Evolutionary conservation across 2,329 filamentous ascomycete species (phyloP), one percentile per base, ranked within the genome.

Genomic region (Aspergillus unguis): DNA sequence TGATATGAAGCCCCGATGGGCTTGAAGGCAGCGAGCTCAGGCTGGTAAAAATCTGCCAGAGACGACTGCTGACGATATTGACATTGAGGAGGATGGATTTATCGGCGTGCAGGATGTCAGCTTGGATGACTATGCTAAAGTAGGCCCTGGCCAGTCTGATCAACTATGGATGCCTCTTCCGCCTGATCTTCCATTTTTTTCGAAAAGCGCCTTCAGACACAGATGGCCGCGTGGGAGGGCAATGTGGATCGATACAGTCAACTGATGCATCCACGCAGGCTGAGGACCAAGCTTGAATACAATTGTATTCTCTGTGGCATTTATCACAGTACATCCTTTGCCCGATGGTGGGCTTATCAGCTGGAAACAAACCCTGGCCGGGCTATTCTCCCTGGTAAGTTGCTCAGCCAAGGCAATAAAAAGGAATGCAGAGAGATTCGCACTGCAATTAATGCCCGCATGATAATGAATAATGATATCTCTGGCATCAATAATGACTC

Each of bases 161-260:
- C 17, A 17, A 42, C 38, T 5, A 42, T 17, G 38, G 28, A 8
- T 26, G 38, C 71, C 71, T 3, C 59, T 75, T 1, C 73, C 72
- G 1, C 28, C 31, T 1, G 65, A 75, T 50, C 62, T 75, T 9
- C 73, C 72, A 3, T 53, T 61, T 0, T 61, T 0, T 53, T 68
- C 3, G 61, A 74, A 31, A 77, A 77, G 47, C 66, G 72, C 43
- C 31, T 72, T 0, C 60, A 75, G 1, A 72, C 75, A 9, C 55
- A 64, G 3, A 63, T 69, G 50, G 70, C 74, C 0, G 73, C 71
- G 0, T 75, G 67, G 26, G 52, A 64, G 1, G 72, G 74, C 4
- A 64, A 76, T 25, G 54, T 76, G 4, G 72, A 77, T 44, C 67
- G 72, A 3, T 77, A 75, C 37, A 27, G 48, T 0, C 66, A 72